Conservation (phyloP, 129 eudicot species). For the Tagetes patula region DNA sequence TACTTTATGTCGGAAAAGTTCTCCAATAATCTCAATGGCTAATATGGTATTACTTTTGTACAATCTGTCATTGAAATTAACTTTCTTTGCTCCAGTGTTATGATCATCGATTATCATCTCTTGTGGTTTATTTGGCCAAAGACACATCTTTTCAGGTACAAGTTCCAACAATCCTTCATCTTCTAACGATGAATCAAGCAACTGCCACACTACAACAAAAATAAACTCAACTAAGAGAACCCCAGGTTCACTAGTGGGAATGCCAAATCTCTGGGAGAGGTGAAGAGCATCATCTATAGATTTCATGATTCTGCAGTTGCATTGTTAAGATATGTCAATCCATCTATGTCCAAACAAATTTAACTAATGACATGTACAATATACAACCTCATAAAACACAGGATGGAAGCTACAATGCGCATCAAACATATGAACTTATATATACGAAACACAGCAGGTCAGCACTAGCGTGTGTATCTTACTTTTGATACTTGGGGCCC, state of each 20-base stretch:
- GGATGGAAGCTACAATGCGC: slow-evolving; percentile 9
- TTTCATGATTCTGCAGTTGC: slow-evolving; percentile 77
- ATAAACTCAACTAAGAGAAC: slow-evolving; percentile 65
- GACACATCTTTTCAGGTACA: slow-evolving; percentile 66
- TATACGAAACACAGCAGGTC: background rate
- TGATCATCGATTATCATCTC: slow-evolving; percentile 78
- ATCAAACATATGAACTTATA: background rate
- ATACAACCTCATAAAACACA: background rate
- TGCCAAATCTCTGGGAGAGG: slow-evolving; percentile 61
- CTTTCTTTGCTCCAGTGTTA: slow-evolving; percentile 53
- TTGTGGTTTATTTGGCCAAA: slow-evolving; percentile 56
- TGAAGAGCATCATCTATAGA: slow-evolving; percentile 65
- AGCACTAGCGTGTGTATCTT: slow-evolving; percentile 26
- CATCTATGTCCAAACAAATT: slow-evolving; percentile 2
- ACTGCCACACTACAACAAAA: slow-evolving; percentile 73
- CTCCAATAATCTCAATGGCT: slow-evolving; percentile 78
- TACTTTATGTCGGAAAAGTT: slow-evolving; percentile 53
- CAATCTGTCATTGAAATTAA: slow-evolving; percentile 56
- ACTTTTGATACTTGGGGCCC: slow-evolving; percentile 67
- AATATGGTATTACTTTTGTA: slow-evolving; percentile 55
- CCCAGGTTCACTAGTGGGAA: slow-evolving; percentile 73
- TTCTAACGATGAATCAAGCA: slow-evolving; percentile 90
- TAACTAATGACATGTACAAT: background rate
- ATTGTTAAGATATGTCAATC: slow-evolving; percentile 24
- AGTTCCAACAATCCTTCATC: slow-evolving; percentile 88